Evolutionary conservation across 2,329 filamentous ascomycete genomes (phyloP).

Genomic region (Fusarium nematophilum): DNA sequence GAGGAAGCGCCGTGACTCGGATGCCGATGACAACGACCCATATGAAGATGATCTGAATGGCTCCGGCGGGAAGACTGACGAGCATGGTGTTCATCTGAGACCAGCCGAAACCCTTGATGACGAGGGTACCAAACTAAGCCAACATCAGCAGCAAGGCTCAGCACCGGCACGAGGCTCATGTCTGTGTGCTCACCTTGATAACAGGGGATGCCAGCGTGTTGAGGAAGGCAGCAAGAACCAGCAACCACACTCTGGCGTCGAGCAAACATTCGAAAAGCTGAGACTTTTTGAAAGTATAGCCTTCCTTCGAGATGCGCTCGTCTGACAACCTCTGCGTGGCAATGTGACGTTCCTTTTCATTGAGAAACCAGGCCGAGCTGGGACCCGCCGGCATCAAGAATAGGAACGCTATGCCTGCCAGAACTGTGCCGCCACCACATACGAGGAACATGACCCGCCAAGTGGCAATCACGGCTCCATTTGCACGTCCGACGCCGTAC

Average conservation of each 20-base stretch:
- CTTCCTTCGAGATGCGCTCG: background rate
- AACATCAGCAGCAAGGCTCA: too few relatives aligned
- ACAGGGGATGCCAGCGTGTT: slow-evolving; percentile 4
- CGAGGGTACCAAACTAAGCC: background rate
- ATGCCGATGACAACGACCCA: too few relatives aligned
- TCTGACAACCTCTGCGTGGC: background rate
- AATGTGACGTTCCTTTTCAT: background rate
- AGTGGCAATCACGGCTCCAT: background rate
- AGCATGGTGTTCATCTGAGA: slow-evolving; percentile 6
- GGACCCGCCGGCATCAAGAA: slow-evolving; percentile 4
- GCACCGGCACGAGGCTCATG: too few relatives aligned
- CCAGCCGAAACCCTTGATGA: slow-evolving; percentile 8
- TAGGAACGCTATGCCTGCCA: background rate
- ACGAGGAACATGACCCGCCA: slow-evolving; percentile 8
- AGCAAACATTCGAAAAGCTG: slow-evolving; percentile 5
- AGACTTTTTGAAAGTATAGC: background rate
- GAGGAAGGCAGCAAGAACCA: background rate
- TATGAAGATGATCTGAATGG: background rate
- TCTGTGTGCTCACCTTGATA: background rate
- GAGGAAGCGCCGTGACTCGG: background rate
- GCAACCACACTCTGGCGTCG: background rate
- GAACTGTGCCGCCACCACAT: background rate
- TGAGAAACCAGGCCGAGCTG: slow-evolving; percentile 1
- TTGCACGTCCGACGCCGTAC: background rate
- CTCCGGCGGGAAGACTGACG: background rate